Conservation (phyloP, 2,329 filamentous ascomycete genomes). For the Talaromyces sp. region DNA sequence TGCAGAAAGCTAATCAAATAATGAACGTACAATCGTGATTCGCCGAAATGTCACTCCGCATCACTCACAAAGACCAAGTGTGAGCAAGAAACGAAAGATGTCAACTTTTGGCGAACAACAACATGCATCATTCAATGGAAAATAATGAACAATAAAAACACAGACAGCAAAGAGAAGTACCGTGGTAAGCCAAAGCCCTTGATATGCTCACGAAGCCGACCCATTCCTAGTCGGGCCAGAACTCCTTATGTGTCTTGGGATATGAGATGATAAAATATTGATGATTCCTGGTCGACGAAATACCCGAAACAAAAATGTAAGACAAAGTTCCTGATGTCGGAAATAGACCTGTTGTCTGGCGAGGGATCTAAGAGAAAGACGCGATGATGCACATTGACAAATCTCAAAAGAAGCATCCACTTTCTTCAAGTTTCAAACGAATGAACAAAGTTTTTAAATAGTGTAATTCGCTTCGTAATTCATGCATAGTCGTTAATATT, state of each 20-base stretch:
- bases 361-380: conserved; percentile 22
- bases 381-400: conserved; percentile 15
- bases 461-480: conserved; percentile 7
- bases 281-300: conserved; percentile 18
- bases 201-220: conserved; percentile 16
- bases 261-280: conserved; percentile 23
- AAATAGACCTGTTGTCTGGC: conserved; percentile 7
- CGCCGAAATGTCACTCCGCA: not conserved
- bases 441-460: conserved; percentile 17
- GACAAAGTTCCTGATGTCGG: conserved; percentile 10
- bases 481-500: conserved; percentile 5
- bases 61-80: not conserved
- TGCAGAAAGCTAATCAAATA: conserved; percentile 1
- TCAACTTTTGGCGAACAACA: not conserved
- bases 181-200: conserved; percentile 22
- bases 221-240: conserved; percentile 7
- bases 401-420: conserved; percentile 16
- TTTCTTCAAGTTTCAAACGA: conserved; percentile 18
- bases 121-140: conserved; percentile 1
- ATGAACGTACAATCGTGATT: not conserved
- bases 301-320: conserved; percentile 18
- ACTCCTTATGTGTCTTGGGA: conserved; percentile 18
- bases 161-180: conserved; percentile 9
- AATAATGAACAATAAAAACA: not conserved
- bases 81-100: not conserved